Evolutionary conservation across 2,329 filamentous ascomycete genomes (phyloP), one percentile per base, ranked within the genome.

Genomic region (Chrysosphaeria jannelii): DNA sequence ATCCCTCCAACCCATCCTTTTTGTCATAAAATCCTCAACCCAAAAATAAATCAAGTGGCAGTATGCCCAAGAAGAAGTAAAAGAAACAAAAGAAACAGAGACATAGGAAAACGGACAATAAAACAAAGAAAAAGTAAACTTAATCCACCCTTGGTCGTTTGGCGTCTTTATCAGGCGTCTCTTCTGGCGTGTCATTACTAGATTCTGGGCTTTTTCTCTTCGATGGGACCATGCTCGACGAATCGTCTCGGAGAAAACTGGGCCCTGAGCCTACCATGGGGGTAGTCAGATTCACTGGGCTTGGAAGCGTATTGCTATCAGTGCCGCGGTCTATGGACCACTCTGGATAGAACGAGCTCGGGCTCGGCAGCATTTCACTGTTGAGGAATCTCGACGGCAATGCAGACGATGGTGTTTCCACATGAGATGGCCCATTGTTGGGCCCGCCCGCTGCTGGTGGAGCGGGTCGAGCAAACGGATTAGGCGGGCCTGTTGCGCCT

Each of bases 211-310:
- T 19, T 19, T n/a, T n/a, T 7, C 8, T 10, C 13, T 15, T 15
- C 21, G 13, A 11, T 15, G 20, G 13, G 12, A 22, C 6, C 7
- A 23, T 18, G 9, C n/a, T n/a, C n/a, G n/a, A n/a, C n/a, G n/a
- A n/a, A n/a, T 66, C 61, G 11, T 67, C 60, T 27, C 59, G 46
- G 25, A 67, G 34, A 32, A 68, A 68, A 27, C 59, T 65, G 3
- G 62, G 62, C 3, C 62, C 62, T 1, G 51, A 55, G 2, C 51
- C 56, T 2, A 55, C 53, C 2, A 66, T 48, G 0, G 85, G 85
- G 2, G 85, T 93, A 16, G 75, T 71, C 43, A 91, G 91, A 29
- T 79, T 89, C 31, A 93, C 48, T 7, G 85, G 85, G 39, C 78
- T 91, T 0, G 79, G 79, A 23, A 93, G 52, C 33, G 88, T 85